Evolutionary conservation across 2,329 filamentous ascomycete genomes (phyloP), one percentile per base, ranked within the genome.

Genomic region (Ascochyta clinopodiicola): DNA sequence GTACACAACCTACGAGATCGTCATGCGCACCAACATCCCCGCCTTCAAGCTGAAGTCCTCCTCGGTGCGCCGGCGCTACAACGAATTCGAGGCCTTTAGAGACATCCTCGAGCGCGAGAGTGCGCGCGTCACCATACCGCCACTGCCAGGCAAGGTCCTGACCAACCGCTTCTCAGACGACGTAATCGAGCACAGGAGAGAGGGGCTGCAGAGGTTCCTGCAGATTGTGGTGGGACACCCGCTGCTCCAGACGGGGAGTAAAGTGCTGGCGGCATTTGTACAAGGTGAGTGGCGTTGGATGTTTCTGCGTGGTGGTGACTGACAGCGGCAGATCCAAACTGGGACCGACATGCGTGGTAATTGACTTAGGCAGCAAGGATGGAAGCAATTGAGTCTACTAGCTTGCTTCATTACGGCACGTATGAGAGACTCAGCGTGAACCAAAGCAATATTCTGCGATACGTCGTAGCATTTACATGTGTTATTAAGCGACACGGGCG

Each of bases 1-100:
- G 92, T 98, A 98, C 82, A 99, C 95, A 50, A 95, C 96, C 79
- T 99, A 98, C 83, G 93, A 98, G 79, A 97, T 99, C 73, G 85
- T 96, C 69, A 96, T 95, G 82, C 89, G 91, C 70, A 99, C 95
- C 79, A 99, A 99, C 81, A 99, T 99, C 74, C 95, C 95, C 55
- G 93, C 95, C 68, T 99, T 99, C 85, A 98, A 98, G 82, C 87
- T 97, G 68, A 92, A 93, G 62, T 76, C 77, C 75, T 92, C 88
- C 62, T 86, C 88, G 66, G 95, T 99, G 60, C 92, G 93, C 66
- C 88, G 95, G 60, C 91, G 95, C 47, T 99, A 99, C 82, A 95
- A 90, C 53, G 95, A 99, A 78, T 99, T 99, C 76, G 95, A 99
- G 80, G 94, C 96, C 80, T 99, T 99, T 78, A 91, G 95, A 74